phyloP scores from a whole-genome alignment of 225 moss, liverwort and hornwort species.

The Pseudisothecium myosuroides region DNA sequence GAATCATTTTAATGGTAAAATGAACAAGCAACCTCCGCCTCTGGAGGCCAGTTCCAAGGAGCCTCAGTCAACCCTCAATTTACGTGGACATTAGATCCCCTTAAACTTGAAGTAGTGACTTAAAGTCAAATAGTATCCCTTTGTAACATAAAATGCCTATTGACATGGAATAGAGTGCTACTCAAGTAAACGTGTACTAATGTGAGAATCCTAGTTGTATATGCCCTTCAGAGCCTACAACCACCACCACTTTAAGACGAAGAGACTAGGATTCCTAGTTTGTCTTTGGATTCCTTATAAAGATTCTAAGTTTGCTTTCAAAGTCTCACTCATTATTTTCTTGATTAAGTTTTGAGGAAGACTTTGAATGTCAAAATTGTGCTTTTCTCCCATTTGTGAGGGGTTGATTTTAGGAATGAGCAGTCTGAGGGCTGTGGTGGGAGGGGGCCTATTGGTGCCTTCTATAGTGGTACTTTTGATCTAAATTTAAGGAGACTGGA shows the following conservation, averaged over 20 bases:
- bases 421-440: not conserved
- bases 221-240: not conserved
- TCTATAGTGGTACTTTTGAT: not conserved
- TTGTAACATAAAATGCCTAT: not conserved
- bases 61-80: not conserved
- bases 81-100: not conserved
- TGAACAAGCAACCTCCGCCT: not conserved
- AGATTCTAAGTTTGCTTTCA: not conserved
- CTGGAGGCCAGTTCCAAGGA: too few relatives aligned
- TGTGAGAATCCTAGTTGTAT: not conserved
- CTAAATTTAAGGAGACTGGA: not conserved
- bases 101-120: not conserved
- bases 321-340: not conserved
- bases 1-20: not conserved
- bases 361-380: not conserved
- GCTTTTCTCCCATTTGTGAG: not conserved
- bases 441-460: not conserved
- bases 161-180: not conserved
- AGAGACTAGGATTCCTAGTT: not conserved
- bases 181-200: not conserved
- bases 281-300: not conserved
- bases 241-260: not conserved
- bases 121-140: not conserved
- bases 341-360: not conserved
- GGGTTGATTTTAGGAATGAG: too few relatives aligned